phyloP scores from a whole-genome alignment of 176 grass and related monocot species.

The Typha latifolia region DNA sequence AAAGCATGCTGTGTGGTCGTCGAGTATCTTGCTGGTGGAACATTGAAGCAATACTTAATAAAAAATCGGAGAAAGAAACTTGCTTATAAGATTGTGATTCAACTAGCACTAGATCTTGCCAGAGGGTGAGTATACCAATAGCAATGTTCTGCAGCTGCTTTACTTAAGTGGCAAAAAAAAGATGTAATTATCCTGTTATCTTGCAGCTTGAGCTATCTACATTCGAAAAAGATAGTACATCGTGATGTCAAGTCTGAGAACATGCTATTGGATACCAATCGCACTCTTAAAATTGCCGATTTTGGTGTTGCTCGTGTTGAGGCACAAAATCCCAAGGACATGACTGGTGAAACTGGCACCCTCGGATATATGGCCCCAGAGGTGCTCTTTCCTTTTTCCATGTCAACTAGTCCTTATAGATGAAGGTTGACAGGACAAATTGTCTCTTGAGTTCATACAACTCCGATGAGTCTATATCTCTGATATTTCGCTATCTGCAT shows the following conservation, averaged over 20 bases:
- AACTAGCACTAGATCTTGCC: constrained; percentile 59
- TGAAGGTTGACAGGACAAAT: too few species aligned
- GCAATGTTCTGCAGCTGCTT: background rate
- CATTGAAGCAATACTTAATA: constrained; percentile 59
- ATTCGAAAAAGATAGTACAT: constrained; percentile 69
- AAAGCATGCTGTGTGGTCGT: constrained; percentile 57
- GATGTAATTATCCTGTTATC: background rate
- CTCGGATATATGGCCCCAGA: constrained; percentile 84
- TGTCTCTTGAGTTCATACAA: too few species aligned
- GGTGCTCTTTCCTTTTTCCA: constrained; percentile 21
- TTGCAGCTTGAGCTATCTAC: constrained; percentile 61
- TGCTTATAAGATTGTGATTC: constrained; percentile 45
- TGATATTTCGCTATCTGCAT: too few species aligned
- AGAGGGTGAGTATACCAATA: constrained; percentile 30
- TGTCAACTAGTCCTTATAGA: background rate
- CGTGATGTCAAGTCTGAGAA: constrained; percentile 93
- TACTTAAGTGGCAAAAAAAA: background rate
- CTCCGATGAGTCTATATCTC: too few species aligned
- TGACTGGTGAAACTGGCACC: constrained; percentile 87
- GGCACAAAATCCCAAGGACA: constrained; percentile 41
- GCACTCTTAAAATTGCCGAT: constrained; percentile 74
- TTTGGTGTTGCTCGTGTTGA: constrained; percentile 86
- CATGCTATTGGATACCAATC: constrained; percentile 63
- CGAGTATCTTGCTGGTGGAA: constrained; percentile 64
- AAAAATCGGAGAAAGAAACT: constrained; percentile 61